Evolutionary conservation across 108 stramenopile species (phyloP).

Genomic region (Stephanodiscus triporus): DNA sequence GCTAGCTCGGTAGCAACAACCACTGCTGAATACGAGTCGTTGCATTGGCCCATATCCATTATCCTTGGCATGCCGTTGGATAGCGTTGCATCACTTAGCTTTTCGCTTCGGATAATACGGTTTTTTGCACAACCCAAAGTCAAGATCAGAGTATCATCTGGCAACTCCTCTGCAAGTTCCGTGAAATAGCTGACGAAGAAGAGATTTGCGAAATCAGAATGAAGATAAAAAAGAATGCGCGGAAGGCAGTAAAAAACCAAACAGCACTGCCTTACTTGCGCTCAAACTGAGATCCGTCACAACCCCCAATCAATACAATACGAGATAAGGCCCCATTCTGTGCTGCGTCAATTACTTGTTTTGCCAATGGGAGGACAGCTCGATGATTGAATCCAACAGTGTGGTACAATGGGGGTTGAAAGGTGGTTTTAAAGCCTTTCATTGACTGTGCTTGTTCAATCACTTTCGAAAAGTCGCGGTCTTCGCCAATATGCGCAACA

Average conservation of each 20-base stretch:
- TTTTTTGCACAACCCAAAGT: constrained; percentile 89
- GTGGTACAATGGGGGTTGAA: constrained; percentile 60
- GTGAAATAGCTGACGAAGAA: constrained; percentile 65
- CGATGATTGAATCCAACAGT: constrained; percentile 86
- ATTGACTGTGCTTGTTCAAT: constrained; percentile 65
- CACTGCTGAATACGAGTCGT: constrained; percentile 81
- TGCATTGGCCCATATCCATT: constrained; percentile 90
- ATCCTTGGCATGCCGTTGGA: constrained; percentile 80
- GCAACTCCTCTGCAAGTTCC: constrained; percentile 72
- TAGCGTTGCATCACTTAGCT: constrained; percentile 55
- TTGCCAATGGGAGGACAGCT: constrained; percentile 75
- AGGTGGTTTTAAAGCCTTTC: constrained; percentile 71
- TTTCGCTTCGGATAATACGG: constrained; percentile 61
- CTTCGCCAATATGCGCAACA: constrained; percentile 63
- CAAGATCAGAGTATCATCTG: constrained; percentile 70
- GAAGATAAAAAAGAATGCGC: not conserved
- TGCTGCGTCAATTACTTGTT: constrained; percentile 71
- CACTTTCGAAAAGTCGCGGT: constrained; percentile 74
- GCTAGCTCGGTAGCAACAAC: constrained; percentile 84
- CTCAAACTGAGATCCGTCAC: constrained; percentile 82
- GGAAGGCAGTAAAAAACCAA: not conserved
- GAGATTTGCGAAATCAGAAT: not conserved
- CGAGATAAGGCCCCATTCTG: constrained; percentile 64
- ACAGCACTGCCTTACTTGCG: constrained; percentile 44
- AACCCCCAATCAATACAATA: constrained; percentile 86